Evolutionary conservation across 2,329 filamentous ascomycete species (phyloP).

Genomic region (Sporothrix sp.): DNA sequence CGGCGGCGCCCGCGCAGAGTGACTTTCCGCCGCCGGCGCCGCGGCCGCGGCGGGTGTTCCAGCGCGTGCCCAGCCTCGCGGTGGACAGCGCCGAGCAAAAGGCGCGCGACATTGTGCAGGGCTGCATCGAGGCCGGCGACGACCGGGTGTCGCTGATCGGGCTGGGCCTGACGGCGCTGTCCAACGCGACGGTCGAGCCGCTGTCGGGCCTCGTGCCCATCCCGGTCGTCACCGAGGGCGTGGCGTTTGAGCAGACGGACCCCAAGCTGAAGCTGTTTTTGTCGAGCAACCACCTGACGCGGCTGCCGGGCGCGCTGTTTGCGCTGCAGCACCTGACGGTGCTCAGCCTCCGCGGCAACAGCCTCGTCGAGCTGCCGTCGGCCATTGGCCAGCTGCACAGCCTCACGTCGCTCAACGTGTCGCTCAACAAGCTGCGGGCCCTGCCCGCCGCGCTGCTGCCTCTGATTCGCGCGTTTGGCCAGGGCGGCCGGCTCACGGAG

Average conservation of each 20-base stretch:
- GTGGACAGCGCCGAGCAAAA: conserved; percentile 33
- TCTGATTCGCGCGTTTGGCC: conserved; percentile 32
- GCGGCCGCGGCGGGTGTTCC: conserved; percentile 20
- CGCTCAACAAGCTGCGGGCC: conserved; percentile 50
- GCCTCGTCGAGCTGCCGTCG: conserved; percentile 50
- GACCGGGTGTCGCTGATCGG: conserved; percentile 39
- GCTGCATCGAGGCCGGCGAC: conserved; percentile 47
- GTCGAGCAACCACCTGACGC: conserved; percentile 45
- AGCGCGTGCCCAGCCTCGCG: conserved; percentile 21
- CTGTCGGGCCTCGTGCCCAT: conserved; percentile 46
- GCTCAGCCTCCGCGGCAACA: conserved; percentile 56
- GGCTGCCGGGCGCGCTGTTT: conserved; percentile 52
- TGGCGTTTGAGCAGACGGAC: conserved; percentile 49
- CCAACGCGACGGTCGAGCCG: conserved; percentile 46
- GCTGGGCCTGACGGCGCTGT: conserved; percentile 42
- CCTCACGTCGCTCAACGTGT: conserved; percentile 54
- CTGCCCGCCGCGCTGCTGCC: conserved; percentile 55
- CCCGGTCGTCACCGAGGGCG: conserved; percentile 43
- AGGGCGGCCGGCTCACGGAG: conserved; percentile 35
- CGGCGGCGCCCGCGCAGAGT: conserved; percentile 20
- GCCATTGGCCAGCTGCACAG: conserved; percentile 48
- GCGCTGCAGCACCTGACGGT: conserved; percentile 51
- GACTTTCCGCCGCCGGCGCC: conserved; percentile 31
- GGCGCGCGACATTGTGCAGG: conserved; percentile 38
- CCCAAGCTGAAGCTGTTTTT: conserved; percentile 54